phyloP scores from a whole-genome alignment of 2,329 filamentous ascomycete genomes.

The Geosmithia morbida region DNA sequence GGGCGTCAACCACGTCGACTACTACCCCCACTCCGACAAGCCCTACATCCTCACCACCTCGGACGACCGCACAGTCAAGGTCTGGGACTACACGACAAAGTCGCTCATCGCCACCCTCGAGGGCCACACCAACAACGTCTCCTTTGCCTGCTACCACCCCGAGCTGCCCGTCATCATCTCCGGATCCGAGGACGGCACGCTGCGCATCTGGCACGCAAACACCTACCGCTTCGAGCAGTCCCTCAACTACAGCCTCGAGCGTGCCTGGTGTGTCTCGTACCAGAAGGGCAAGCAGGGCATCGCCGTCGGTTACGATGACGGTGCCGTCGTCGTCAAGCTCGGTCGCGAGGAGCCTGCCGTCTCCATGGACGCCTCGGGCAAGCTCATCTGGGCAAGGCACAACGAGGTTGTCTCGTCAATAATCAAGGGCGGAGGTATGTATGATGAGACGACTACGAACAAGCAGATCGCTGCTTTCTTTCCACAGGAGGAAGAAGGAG shows the following conservation, averaged over 20 bases:
- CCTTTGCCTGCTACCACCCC: constrained; percentile 94
- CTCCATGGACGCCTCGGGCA: constrained; percentile 92
- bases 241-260: constrained; percentile 86
- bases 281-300: constrained; percentile 90
- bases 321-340: constrained; percentile 94
- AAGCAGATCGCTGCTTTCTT: not conserved
- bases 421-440: constrained; percentile 69
- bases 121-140: constrained; percentile 95
- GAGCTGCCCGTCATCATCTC: constrained; percentile 96
- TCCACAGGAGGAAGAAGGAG: not conserved
- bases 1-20: constrained; percentile 96
- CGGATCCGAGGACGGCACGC: constrained; percentile 90
- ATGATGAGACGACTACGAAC: constrained; percentile 1
- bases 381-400: constrained; percentile 90
- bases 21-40: constrained; percentile 60
- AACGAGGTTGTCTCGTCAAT: constrained; percentile 91
- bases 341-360: constrained; percentile 94
- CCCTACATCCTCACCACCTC: constrained; percentile 91
- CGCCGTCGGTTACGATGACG: constrained; percentile 93
- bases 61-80: constrained; percentile 91
- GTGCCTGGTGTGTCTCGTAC: constrained; percentile 95
- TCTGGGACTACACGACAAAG: constrained; percentile 99
- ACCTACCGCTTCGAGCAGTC: constrained; percentile 95
- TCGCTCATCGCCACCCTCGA: constrained; percentile 92
- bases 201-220: constrained; percentile 98